Percentiles rank a stretch among this genome's conserved stretches.
These are phyloP conservation scores for Cucurbita argyrosperma DNA, from an alignment of 306 rosid species.

Conservation along the genomic window DNA sequence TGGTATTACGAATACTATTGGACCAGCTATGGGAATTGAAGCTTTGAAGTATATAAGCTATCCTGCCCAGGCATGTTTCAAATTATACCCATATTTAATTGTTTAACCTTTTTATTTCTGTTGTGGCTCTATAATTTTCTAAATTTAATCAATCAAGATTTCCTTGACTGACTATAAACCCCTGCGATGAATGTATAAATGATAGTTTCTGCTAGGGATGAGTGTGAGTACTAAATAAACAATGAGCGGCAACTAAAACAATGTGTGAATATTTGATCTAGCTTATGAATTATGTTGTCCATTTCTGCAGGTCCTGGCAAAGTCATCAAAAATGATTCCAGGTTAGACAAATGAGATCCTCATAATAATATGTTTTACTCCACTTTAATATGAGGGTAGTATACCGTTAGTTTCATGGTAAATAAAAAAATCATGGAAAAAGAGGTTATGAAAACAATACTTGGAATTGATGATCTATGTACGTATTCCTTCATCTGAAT, in stretches of 20 bases:
- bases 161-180: background rate
- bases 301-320: constrained; percentile 78
- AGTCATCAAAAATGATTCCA: constrained; percentile 98
- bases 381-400: background rate
- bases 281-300: background rate
- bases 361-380: background rate
- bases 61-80: constrained; percentile 74
- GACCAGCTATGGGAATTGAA: constrained; percentile 99
- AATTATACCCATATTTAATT: background rate
- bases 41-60: constrained; percentile 92
- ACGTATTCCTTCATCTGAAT: background rate
- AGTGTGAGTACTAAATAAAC: background rate
- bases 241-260: background rate
- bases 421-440: background rate
- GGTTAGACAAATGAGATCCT: constrained; percentile 31
- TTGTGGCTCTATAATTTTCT: background rate
- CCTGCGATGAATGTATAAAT: background rate
- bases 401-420: background rate
- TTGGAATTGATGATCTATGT: background rate
- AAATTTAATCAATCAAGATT: background rate
- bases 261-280: background rate
- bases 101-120: background rate
- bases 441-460: background rate
- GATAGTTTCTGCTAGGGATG: background rate
- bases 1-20: constrained; percentile 92